These are phyloP conservation scores for Quercus tomentella DNA, from an alignment of 331 rosid genomes.

Conservation along the genomic window DNA sequence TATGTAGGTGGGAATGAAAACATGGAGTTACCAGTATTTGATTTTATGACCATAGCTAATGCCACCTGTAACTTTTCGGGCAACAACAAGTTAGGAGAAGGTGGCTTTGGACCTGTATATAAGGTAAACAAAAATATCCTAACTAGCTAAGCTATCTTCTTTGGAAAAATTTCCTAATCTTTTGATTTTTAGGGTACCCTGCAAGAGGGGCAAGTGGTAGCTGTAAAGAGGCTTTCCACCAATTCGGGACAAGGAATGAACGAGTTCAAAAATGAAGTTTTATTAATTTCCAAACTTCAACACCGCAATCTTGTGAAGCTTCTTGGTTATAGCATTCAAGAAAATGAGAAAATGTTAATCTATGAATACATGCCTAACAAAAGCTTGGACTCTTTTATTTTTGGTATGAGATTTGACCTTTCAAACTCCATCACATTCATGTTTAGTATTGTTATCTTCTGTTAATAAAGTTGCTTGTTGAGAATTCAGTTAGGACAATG, in stretches of 20 bases:
- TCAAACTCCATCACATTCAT: neutral
- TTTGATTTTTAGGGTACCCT: neutral
- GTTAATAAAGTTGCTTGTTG: no score
- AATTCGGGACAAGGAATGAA: slow-evolving; percentile 34
- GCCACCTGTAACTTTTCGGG: slow-evolving; percentile 6
- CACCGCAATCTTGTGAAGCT: slow-evolving; percentile 47
- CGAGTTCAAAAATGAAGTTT: slow-evolving; percentile 25
- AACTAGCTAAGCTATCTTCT: no score
- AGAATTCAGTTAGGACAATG: no score
- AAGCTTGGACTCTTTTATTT: slow-evolving; percentile 24
- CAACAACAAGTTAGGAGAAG: slow-evolving; percentile 12
- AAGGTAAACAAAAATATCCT: neutral
- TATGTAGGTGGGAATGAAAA: neutral
- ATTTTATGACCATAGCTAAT: neutral
- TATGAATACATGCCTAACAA: slow-evolving; percentile 28
- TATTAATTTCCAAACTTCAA: slow-evolving; percentile 42
- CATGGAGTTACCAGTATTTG: neutral
- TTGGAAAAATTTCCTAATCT: neutral
- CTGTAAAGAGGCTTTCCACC: slow-evolving; percentile 27
- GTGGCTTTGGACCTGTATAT: slow-evolving; percentile 13
- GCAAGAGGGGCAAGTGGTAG: slow-evolving; percentile 26
- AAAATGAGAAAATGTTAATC: slow-evolving; percentile 16
- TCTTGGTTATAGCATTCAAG: slow-evolving; percentile 26
- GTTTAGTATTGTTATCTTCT: no score
- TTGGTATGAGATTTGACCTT: slow-evolving; percentile 13